A percentile compares a stretch with the other conserved stretches of the same genome.
Evolutionary conservation across 495 filamentous ascomycete species (phyloP).

Genomic region (Cenococcum geophilum): DNA sequence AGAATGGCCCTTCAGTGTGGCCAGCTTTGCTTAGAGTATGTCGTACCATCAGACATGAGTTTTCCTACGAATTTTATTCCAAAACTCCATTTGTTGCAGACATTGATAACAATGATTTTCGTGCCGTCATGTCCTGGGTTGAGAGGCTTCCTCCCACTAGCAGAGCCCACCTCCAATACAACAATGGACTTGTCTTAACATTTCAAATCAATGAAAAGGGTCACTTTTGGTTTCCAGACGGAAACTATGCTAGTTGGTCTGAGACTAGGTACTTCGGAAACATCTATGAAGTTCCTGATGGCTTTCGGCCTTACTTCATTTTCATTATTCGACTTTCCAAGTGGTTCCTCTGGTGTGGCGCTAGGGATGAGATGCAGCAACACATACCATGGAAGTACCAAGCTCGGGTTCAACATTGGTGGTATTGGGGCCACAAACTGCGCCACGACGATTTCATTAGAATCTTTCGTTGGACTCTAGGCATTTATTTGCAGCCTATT

Average conservation of each 20-base stretch:
- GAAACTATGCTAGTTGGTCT: neutral
- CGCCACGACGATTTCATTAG: neutral
- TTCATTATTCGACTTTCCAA: neutral
- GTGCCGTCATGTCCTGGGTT: neutral
- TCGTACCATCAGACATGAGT: neutral
- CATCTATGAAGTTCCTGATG: neutral
- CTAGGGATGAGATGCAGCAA: neutral
- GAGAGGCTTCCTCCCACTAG: neutral
- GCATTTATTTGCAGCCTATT: neutral
- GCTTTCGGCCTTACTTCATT: neutral
- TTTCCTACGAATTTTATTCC: conserved; percentile 1
- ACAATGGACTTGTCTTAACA: neutral
- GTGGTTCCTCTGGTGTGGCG: neutral
- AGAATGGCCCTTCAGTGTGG: neutral
- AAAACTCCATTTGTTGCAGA: neutral
- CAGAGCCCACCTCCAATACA: neutral
- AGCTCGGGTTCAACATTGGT: neutral
- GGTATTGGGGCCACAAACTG: neutral
- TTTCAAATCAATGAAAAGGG: neutral
- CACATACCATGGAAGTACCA: neutral
- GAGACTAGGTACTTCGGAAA: neutral
- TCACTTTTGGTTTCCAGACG: neutral
- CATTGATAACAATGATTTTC: neutral
- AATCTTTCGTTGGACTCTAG: neutral
- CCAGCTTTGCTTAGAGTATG: neutral